These are phyloP conservation scores for Elsinoe necatrix DNA, from an alignment of 2,329 filamentous ascomycete genomes.

Conservation along the genomic window DNA sequence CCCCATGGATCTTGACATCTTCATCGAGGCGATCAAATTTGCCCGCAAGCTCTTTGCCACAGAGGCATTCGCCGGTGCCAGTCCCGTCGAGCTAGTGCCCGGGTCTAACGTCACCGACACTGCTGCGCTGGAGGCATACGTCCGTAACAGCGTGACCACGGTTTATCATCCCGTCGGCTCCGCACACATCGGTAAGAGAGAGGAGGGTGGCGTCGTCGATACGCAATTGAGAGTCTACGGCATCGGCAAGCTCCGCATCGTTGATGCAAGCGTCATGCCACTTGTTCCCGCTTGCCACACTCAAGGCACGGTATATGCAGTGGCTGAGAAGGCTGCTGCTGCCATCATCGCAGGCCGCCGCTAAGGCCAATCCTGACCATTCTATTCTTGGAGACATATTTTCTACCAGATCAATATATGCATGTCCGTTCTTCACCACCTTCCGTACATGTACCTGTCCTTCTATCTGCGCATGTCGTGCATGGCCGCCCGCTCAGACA, in stretches of 20 bases:
- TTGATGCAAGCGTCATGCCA: constrained; percentile 41
- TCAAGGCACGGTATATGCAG: constrained; percentile 28
- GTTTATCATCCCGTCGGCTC: constrained; percentile 46
- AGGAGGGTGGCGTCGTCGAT: constrained; percentile 44
- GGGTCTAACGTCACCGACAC: constrained; percentile 25
- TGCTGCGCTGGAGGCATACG: constrained; percentile 21
- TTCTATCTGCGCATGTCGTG: no score
- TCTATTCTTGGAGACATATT: background rate
- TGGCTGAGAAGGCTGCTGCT: constrained; percentile 41
- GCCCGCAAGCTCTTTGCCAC: constrained; percentile 25
- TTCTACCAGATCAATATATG: background rate
- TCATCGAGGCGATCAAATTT: constrained; percentile 25
- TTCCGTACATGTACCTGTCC: no score
- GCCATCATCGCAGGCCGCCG: constrained; percentile 34
- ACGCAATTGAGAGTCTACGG: constrained; percentile 38
- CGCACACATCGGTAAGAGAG: constrained; percentile 42
- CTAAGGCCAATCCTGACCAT: background rate
- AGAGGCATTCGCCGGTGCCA: constrained; percentile 20
- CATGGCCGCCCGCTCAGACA: no score
- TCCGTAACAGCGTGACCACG: constrained; percentile 30
- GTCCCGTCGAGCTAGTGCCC: constrained; percentile 23
- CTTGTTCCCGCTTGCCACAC: constrained; percentile 34
- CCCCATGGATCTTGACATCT: constrained; percentile 31
- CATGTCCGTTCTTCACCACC: background rate
- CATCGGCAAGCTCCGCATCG: constrained; percentile 37